Percentiles rank a stretch among this genome's conserved stretches.
phyloP scores from a whole-genome alignment of 1,284 basidiomycete species.

The Cronartium quercuum region DNA sequence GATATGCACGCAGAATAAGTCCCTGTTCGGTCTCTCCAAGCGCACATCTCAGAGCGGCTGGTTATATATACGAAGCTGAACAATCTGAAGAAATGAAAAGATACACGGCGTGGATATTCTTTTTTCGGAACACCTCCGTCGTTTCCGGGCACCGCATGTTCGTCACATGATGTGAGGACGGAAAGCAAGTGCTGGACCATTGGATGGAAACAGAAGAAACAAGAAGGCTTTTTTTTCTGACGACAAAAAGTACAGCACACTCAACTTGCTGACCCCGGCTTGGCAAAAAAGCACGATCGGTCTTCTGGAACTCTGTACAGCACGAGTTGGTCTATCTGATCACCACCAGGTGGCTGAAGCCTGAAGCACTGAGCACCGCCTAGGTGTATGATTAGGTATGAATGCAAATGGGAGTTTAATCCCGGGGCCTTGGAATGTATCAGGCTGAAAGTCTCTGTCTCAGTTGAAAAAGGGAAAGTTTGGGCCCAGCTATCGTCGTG shows the following conservation, averaged over 20 bases:
- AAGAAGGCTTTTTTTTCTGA: neutral
- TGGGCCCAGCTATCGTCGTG: too few relatives aligned
- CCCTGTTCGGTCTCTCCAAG: neutral
- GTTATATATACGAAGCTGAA: neutral
- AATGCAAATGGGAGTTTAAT: too few relatives aligned
- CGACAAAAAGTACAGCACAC: neutral
- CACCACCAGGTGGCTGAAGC: too few relatives aligned
- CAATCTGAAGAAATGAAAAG: neutral
- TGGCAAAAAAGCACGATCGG: too few relatives aligned
- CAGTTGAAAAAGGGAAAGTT: too few relatives aligned
- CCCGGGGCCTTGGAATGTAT: too few relatives aligned
- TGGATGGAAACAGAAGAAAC: neutral
- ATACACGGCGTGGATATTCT: neutral
- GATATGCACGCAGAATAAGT: neutral
- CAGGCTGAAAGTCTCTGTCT: too few relatives aligned
- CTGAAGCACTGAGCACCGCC: too few relatives aligned
- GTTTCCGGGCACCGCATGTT: slow-evolving; percentile 1
- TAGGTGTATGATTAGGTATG: too few relatives aligned
- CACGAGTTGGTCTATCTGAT: too few relatives aligned
- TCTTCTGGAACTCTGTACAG: too few relatives aligned
- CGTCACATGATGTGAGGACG: neutral
- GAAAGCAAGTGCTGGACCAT: neutral
- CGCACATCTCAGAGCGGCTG: neutral
- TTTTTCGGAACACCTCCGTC: neutral
- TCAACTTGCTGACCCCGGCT: too few relatives aligned